Evolutionary conservation across 2,329 filamentous ascomycete genomes (phyloP), one percentile per base, ranked within the genome.

Genomic region (Colletotrichum sp.): DNA sequence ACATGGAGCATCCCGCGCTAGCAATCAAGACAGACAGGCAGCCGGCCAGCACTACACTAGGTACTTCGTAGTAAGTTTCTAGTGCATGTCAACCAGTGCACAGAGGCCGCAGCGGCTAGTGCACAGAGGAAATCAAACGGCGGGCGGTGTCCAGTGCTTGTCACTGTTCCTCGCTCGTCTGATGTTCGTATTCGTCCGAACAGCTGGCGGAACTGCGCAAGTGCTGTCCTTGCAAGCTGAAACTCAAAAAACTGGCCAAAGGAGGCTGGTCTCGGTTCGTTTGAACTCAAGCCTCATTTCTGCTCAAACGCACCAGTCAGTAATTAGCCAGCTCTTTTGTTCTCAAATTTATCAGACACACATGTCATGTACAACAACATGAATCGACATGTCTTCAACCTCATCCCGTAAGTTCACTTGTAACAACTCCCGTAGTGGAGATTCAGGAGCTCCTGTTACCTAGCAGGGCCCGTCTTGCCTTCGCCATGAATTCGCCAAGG

Each of bases 161-260:
- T n/a, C 39, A 44, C n/a, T 59, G 16, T 59, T 29, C 55, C 22
- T 59, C 29, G 39, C 59, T 73, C 73, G 64, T 76, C 70, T 73
- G 73, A 76, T 76, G 73, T 73, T 62, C 70, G 70, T 73, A 69
- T 76, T 64, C 73, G 22, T 76, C 70, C 73, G 69, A 76, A 76
- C 73, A 27, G 70, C 32, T 59, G 57, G n/a, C 57, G 44, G 57
- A 25, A 15, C 49, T 25, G 73, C 73, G 44, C 39, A 64, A 25
- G 63, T 30, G 13, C 25, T 32, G 52, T 72, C 72, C 73, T 76
- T 72, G 69, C 63, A 27, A 72, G 73, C 70, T 69, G 70, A 73
- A 73, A 73, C 64, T 64, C 64, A 69, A 73, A 73, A 70, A 34
- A n/a, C 44, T 49, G 44, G 61, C 34, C 8, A 25, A 27, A 69